Evolutionary conservation across 163 green algal species (phyloP).

Genomic region (Chlamydomonas reinhardtii): DNA sequence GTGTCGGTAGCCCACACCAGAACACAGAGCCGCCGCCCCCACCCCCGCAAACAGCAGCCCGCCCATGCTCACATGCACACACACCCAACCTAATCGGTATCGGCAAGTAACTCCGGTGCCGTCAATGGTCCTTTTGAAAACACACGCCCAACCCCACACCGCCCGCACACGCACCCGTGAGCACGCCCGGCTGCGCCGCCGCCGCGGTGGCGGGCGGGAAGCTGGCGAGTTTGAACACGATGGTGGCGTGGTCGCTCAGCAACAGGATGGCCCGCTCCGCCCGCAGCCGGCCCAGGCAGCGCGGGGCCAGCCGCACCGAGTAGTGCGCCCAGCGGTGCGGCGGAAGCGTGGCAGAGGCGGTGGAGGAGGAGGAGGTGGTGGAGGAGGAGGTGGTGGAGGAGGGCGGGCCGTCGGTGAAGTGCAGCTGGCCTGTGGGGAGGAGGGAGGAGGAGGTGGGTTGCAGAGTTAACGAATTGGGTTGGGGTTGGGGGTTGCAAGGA

Average conservation of each 20-base stretch:
- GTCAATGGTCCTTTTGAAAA: too few relatives aligned
- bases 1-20: too few relatives aligned
- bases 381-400: not conserved
- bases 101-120: too few relatives aligned
- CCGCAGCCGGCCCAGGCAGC: conserved; percentile 40
- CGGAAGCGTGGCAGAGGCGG: not conserved
- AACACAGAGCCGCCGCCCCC: too few relatives aligned
- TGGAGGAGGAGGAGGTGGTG: not conserved
- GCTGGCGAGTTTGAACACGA: conserved; percentile 38
- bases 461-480: too few relatives aligned
- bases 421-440: conserved; percentile 18
- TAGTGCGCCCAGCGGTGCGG: conserved; percentile 32
- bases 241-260: conserved; percentile 40
- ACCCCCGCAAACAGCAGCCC: too few relatives aligned
- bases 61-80: too few relatives aligned
- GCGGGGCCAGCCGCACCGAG: conserved; percentile 36
- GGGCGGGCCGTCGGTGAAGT: conserved; percentile 12
- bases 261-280: conserved; percentile 44
- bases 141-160: too few relatives aligned
- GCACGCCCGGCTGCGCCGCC: conserved; percentile 28
- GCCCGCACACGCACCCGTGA: not conserved
- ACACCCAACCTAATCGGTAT: too few relatives aligned
- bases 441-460: not conserved
- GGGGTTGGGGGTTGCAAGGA: too few relatives aligned
- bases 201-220: conserved; percentile 42